Base-by-base conservation (phyloP, 2,329 filamentous ascomycete genomes). In the Cercospora citrullina region DNA sequence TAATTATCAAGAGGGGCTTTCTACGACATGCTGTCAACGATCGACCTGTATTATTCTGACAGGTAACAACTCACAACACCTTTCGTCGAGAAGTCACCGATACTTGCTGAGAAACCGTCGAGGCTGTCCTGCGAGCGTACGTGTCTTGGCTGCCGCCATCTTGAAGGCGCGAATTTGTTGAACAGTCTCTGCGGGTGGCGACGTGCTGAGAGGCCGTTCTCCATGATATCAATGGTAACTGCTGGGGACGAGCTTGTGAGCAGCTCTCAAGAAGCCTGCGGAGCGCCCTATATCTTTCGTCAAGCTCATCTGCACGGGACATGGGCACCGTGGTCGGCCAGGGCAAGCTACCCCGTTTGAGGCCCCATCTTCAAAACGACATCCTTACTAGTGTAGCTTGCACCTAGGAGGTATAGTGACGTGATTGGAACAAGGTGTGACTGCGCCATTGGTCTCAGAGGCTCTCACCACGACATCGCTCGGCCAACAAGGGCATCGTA, bases 131-230 rank as follows among this genome's bases (percentile, higher is more conserved):
- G 58, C 30, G 67, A 68, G 30, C 63, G 62, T 14, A 51, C 48
- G 28, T 63, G 33, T 14, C 60, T 48, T 36, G 63, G 18, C n/a
- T 66, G 63, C 48, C 64, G 51, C 63, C 63, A 62, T 33, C 67
- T 60, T 23, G 64, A 58, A 5, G 62, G 53, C 6, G 63, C 48
- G 57, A 68, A 60, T n/a, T 63, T 68, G 14, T 55, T 39, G 9
- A 66, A 53, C n/a, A 68, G 63, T 36, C 48, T 68, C 16, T 68
- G 62, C 31, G 63, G 45, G 8, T 53, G 39, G 5, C 42, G 60
- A 53, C 23, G 12, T 4, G 23, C 5, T 14, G 39, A 30, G 7
- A 12, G 26, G 30, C 33, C 28, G 39, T 39, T 48, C 8, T 63
- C 60, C 60, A 63, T 63, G 60, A 30, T 28, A 16, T 3, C 9